These are phyloP conservation scores for Pezicula carpinea DNA, from an alignment of 2,329 filamentous ascomycete genomes.

Conservation along the genomic window DNA sequence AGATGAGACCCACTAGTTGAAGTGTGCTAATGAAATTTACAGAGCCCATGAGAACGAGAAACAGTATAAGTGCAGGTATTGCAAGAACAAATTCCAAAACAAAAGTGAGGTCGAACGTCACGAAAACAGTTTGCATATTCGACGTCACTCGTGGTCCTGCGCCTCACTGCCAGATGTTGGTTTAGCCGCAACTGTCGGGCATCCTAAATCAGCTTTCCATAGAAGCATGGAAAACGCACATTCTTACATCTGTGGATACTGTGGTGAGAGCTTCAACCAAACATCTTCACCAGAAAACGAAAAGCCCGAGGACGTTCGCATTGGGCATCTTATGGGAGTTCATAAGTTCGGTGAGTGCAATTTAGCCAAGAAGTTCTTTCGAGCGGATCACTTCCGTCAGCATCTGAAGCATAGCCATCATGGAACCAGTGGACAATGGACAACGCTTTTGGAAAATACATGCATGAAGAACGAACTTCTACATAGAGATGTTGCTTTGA, in stretches of 20 bases:
- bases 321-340: constrained; percentile 80
- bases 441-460: constrained; percentile 92
- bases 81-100: constrained; percentile 95
- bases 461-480: constrained; percentile 87
- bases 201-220: constrained; percentile 79
- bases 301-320: constrained; percentile 80
- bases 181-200: constrained; percentile 76
- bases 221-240: constrained; percentile 60
- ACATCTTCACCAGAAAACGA: constrained; percentile 53
- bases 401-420: constrained; percentile 97
- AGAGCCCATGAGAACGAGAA: constrained; percentile 91
- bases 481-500: no score
- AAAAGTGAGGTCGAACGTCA: constrained; percentile 97
- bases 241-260: constrained; percentile 94
- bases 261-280: constrained; percentile 76
- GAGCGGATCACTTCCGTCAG: constrained; percentile 95
- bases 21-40: constrained; percentile 6
- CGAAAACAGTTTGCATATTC: constrained; percentile 89
- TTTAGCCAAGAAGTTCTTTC: constrained; percentile 95
- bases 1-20: neutral
- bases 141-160: constrained; percentile 95
- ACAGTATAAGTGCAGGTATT: constrained; percentile 90
- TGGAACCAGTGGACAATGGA: constrained; percentile 97
- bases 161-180: constrained; percentile 75
- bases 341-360: constrained; percentile 99